These are phyloP conservation scores for Croton laevigatus DNA, from an alignment of 441 rosid genomes.

Conservation along the genomic window DNA sequence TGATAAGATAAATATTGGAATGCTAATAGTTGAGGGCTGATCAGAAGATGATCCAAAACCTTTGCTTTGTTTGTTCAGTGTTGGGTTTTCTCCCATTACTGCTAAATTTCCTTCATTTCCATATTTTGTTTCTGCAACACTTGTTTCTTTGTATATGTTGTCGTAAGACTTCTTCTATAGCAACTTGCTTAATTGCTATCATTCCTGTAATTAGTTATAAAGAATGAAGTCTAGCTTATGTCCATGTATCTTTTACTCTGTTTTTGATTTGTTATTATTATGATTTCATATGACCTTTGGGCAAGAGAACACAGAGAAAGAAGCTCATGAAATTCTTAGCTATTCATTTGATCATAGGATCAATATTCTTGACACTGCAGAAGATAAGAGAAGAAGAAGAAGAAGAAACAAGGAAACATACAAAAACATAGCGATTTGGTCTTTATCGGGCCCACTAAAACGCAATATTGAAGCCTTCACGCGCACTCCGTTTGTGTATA, in stretches of 20 bases:
- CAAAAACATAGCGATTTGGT: too few relatives aligned
- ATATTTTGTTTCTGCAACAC: neutral
- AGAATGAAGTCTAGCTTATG: neutral
- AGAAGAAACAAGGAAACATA: too few relatives aligned
- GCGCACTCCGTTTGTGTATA: too few relatives aligned
- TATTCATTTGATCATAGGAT: constrained; percentile 63
- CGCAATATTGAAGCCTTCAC: too few relatives aligned
- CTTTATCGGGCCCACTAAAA: too few relatives aligned
- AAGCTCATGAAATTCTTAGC: constrained; percentile 78
- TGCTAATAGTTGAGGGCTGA: too few relatives aligned
- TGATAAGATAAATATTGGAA: too few relatives aligned
- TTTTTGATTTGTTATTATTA: neutral
- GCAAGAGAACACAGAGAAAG: constrained; percentile 82
- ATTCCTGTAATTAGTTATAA: neutral
- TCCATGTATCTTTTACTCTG: neutral
- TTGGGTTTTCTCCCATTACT: neutral
- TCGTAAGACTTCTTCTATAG: neutral
- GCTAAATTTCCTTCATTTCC: neutral
- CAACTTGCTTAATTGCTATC: neutral
- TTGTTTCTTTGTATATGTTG: neutral
- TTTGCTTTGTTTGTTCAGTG: neutral
- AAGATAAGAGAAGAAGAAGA: too few relatives aligned
- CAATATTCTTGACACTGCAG: constrained; percentile 77
- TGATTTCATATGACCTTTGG: constrained; percentile 83
- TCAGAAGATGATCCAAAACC: too few relatives aligned